Percentiles rank a stretch among this genome's conserved stretches.
Evolutionary conservation across 2,329 filamentous ascomycete species (phyloP).

Genomic region (Elsinoe perseae): DNA sequence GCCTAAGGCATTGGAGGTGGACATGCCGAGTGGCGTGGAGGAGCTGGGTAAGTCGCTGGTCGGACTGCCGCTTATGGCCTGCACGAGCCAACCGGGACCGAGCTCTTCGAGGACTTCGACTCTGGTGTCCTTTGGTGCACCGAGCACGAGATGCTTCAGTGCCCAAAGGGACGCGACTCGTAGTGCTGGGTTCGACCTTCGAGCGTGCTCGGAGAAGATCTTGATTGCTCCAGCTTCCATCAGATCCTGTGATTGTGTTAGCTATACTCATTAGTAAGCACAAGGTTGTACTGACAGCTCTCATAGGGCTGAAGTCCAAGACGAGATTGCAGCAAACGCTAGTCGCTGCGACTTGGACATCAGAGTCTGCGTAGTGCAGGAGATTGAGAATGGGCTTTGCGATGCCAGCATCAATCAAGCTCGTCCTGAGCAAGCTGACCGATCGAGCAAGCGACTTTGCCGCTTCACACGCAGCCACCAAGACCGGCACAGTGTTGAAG

Average conservation of each 20-base stretch:
- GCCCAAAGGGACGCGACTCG: constrained; percentile 87
- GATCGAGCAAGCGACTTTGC: constrained; percentile 77
- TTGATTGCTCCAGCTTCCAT: constrained; percentile 66
- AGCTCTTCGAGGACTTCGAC: constrained; percentile 70
- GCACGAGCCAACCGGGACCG: constrained; percentile 70
- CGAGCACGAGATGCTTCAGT: constrained; percentile 78
- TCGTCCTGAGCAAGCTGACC: constrained; percentile 74
- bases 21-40: constrained; percentile 40
- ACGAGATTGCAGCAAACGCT: constrained; percentile 78
- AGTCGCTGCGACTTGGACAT: constrained; percentile 80
- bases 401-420: constrained; percentile 77
- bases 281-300: constrained; percentile 54
- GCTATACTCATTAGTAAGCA: not conserved
- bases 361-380: constrained; percentile 63
- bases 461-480: constrained; percentile 78
- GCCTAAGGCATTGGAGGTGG: constrained; percentile 51
- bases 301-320: constrained; percentile 83
- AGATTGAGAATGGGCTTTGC: constrained; percentile 69
- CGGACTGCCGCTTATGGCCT: constrained; percentile 59
- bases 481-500: constrained; percentile 70
- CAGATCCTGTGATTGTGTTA: constrained; percentile 49
- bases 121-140: constrained; percentile 63
- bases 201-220: constrained; percentile 74
- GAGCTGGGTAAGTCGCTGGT: constrained; percentile 29
- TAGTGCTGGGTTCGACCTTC: constrained; percentile 69